phyloP scores from a whole-genome alignment of 495 filamentous ascomycete genomes.

The Tuber umbilicatum region DNA sequence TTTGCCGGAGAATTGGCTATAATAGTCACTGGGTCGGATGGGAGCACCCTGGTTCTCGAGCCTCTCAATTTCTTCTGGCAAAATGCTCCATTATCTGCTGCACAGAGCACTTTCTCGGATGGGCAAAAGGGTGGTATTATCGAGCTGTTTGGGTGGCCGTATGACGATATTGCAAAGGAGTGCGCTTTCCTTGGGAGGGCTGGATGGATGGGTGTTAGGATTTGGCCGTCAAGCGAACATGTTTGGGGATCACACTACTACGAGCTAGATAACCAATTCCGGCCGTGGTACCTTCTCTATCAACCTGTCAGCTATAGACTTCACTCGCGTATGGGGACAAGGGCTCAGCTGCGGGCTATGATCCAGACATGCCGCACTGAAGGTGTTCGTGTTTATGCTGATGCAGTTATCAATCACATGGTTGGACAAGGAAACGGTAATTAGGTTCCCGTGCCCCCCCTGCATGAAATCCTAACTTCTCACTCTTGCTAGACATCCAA shows the following conservation, averaged over 20 bases:
- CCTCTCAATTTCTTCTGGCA: conserved; percentile 43
- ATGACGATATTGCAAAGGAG: conserved; percentile 40
- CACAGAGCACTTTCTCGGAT: conserved; percentile 33
- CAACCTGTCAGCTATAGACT: conserved; percentile 42
- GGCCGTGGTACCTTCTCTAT: conserved; percentile 41
- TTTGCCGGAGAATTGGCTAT: conserved; percentile 29
- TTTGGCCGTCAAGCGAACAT: conserved; percentile 41
- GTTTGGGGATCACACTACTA: conserved; percentile 43
- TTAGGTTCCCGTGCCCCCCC: background rate
- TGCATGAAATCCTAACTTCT: background rate
- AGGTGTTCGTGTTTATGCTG: conserved; percentile 42
- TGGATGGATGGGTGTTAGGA: conserved; percentile 43
- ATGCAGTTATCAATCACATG: conserved; percentile 43
- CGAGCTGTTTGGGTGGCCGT: conserved; percentile 43
- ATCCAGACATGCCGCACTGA: conserved; percentile 41
- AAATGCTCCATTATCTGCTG: conserved; percentile 31
- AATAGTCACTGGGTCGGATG: conserved; percentile 28
- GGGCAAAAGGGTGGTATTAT: conserved; percentile 43
- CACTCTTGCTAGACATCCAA: conserved; percentile 33
- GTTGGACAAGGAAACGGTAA: conserved; percentile 35
- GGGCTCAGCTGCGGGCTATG: conserved; percentile 40
- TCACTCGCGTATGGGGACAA: conserved; percentile 40
- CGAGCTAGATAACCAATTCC: conserved; percentile 35
- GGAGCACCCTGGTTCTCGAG: conserved; percentile 37
- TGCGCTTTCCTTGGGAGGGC: conserved; percentile 41